Conservation (phyloP, 1,139 yeast genomes). For the Sugiyamaella neomexicana region DNA sequence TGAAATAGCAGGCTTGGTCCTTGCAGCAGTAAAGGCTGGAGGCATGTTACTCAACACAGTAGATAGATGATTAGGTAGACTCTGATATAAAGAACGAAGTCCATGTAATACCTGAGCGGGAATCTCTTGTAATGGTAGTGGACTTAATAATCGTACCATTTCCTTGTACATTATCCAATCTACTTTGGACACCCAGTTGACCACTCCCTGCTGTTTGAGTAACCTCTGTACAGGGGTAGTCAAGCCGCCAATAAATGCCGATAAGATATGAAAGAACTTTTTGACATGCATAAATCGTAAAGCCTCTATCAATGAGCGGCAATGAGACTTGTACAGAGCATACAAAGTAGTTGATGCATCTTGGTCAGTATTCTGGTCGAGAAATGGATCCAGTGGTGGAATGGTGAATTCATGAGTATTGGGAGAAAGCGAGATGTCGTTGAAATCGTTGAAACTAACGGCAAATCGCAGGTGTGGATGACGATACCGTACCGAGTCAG, state of each 20-base stretch:
- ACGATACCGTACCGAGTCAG: constrained; percentile 4
- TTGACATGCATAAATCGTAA: constrained; percentile 68
- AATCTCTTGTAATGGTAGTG: constrained; percentile 61
- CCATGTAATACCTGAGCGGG: constrained; percentile 54
- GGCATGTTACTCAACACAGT: constrained; percentile 50
- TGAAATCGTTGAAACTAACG: constrained; percentile 25
- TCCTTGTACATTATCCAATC: constrained; percentile 63
- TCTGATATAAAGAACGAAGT: constrained; percentile 36
- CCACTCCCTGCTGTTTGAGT: constrained; percentile 51
- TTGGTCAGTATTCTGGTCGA: constrained; percentile 49
- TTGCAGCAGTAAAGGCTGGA: constrained; percentile 50
- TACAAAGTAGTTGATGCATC: constrained; percentile 64
- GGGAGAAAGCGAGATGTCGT: constrained; percentile 29
- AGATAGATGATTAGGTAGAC: constrained; percentile 35
- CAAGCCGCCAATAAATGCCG: constrained; percentile 58
- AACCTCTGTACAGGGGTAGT: constrained; percentile 67
- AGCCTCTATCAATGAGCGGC: constrained; percentile 61
- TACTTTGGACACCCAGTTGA: constrained; percentile 65
- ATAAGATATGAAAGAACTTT: constrained; percentile 55
- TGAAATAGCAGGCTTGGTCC: constrained; percentile 55
- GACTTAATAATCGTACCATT: constrained; percentile 64
- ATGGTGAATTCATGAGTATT: constrained; percentile 41
- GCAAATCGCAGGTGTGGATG: constrained; percentile 17
- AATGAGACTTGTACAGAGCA: constrained; percentile 62
- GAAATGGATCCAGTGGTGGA: constrained; percentile 54